phyloP scores from a whole-genome alignment of 2,329 filamentous ascomycete species.

The Penicillium polonicum region DNA sequence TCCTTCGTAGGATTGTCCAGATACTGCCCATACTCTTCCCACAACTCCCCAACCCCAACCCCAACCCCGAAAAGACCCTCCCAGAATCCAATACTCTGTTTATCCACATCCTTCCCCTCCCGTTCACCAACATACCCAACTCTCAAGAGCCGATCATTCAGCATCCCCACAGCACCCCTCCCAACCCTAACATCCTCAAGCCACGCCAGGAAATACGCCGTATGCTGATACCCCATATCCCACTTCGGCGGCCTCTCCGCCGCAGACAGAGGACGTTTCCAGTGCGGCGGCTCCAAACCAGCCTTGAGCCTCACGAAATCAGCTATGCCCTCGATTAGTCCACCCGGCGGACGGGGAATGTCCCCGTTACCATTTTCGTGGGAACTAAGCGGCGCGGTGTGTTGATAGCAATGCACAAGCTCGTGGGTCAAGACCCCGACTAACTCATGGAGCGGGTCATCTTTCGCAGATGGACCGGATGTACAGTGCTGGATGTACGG shows the following conservation, averaged over 20 bases:
- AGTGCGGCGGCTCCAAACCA: slow-evolving; percentile 75
- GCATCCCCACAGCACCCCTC: slow-evolving; percentile 62
- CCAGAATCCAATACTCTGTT: slow-evolving; percentile 32
- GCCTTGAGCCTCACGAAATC: slow-evolving; percentile 85
- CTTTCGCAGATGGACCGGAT: slow-evolving; percentile 18
- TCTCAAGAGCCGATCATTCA: slow-evolving; percentile 41
- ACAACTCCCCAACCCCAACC: slow-evolving; percentile 69
- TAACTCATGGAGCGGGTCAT: slow-evolving; percentile 58
- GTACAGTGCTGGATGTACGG: slow-evolving; percentile 60
- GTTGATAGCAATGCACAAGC: slow-evolving; percentile 92
- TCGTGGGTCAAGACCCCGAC: slow-evolving; percentile 85
- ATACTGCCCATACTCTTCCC: slow-evolving; percentile 66
- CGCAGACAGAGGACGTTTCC: slow-evolving; percentile 57
- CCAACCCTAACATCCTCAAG: slow-evolving; percentile 71
- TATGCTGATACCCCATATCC: slow-evolving; percentile 88
- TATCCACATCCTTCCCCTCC: background rate
- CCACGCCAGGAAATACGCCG: slow-evolving; percentile 87
- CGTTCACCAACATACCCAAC: slow-evolving; percentile 37
- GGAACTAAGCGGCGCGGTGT: slow-evolving; percentile 60
- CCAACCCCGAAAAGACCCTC: slow-evolving; percentile 59
- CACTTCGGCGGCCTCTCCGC: slow-evolving; percentile 61
- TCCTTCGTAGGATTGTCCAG: slow-evolving; percentile 37
- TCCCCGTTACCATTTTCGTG: slow-evolving; percentile 4
- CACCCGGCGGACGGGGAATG: slow-evolving; percentile 56
- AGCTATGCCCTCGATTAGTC: slow-evolving; percentile 85